Conservation (phyloP, 1,284 basidiomycete species). For the Fomitopsis palustris region DNA sequence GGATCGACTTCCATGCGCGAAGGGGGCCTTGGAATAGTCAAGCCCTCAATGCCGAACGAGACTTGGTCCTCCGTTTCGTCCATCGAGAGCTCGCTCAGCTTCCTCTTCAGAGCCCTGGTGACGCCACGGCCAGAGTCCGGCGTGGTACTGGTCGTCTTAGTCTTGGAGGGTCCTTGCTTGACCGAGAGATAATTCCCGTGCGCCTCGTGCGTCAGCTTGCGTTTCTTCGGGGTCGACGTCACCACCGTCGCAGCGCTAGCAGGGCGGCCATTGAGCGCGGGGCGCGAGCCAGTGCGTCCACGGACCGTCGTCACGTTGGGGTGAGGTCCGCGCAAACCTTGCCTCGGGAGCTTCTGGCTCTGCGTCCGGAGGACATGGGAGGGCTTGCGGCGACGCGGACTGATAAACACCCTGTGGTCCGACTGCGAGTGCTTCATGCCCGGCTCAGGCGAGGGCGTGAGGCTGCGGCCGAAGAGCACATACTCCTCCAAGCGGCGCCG, state of each 20-base stretch:
- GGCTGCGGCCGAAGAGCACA: not conserved
- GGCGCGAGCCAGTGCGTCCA: conserved; percentile 10
- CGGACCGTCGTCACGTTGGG: conserved; percentile 20
- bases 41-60: conserved; percentile 20
- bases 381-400: not conserved
- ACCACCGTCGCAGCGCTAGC: conserved; percentile 14
- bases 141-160: not conserved
- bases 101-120: not conserved
- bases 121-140: not conserved
- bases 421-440: conserved; percentile 19
- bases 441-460: conserved; percentile 3
- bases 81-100: conserved; percentile 3
- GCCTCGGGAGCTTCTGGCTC: conserved; percentile 19
- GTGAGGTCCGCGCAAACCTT: conserved; percentile 8
- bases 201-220: not conserved
- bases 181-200: not conserved
- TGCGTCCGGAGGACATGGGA: conserved; percentile 15
- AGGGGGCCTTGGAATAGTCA: conserved; percentile 15
- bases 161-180: not conserved
- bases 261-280: not conserved
- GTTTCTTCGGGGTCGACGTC: conserved; percentile 28
- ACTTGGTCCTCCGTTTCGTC: conserved; percentile 13
- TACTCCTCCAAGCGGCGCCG: conserved; percentile 11
- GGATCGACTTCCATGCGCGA: not conserved
- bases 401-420: conserved; percentile 12